Conservation (phyloP, 1,284 basidiomycete species). For the Puccinia triticina region DNA sequence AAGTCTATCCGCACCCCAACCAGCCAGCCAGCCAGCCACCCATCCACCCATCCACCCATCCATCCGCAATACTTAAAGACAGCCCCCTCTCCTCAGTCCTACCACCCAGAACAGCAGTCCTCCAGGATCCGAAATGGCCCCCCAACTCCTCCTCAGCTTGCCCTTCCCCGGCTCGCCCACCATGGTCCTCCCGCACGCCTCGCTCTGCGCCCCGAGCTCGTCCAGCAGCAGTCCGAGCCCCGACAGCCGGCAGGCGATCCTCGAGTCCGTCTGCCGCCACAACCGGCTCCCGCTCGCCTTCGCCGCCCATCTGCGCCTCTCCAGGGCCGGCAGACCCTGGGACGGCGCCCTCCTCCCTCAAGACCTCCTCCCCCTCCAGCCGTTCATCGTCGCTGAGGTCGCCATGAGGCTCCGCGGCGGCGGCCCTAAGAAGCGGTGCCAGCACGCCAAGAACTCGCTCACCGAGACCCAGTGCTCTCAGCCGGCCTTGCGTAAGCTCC, state of each 20-base stretch:
- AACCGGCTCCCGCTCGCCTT: conserved; percentile 29
- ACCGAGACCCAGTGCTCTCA: conserved; percentile 44
- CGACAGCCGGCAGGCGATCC: neutral
- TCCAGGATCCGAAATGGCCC: conserved; percentile 20
- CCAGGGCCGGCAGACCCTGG: conserved; percentile 30
- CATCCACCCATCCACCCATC: no score
- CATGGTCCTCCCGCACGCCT: conserved; percentile 14
- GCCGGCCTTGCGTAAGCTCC: conserved; percentile 38
- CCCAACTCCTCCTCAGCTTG: conserved; percentile 39
- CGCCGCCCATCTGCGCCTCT: conserved; percentile 25
- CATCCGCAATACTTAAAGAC: no score
- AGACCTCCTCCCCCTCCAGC: neutral
- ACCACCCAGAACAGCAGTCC: no score
- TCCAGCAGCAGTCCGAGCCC: neutral
- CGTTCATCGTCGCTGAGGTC: conserved; percentile 31
- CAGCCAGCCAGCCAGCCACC: neutral
- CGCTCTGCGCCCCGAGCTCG: neutral
- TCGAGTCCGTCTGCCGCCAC: conserved; percentile 38
- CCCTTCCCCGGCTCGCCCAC: conserved; percentile 43
- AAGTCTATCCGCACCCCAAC: neutral
- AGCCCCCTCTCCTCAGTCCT: neutral
- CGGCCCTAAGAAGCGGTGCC: conserved; percentile 43
- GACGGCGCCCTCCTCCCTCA: neutral
- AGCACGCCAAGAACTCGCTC: conserved; percentile 34
- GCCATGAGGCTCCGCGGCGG: conserved; percentile 40